These are phyloP conservation scores for Orbilia oligospora DNA, from an alignment of 2,329 filamentous ascomycete genomes.

Conservation along the genomic window DNA sequence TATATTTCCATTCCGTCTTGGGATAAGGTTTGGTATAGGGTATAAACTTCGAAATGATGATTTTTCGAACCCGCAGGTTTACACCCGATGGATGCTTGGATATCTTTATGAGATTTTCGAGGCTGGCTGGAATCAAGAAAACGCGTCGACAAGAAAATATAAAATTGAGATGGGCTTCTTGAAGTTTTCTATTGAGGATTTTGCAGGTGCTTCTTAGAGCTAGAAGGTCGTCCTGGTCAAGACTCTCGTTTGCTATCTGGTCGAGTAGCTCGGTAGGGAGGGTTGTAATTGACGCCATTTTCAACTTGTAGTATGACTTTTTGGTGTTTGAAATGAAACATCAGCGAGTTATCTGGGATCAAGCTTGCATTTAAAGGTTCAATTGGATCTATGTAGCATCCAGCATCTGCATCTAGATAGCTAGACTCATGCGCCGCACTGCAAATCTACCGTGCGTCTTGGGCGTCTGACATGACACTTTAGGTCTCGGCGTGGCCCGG, in stretches of 20 bases:
- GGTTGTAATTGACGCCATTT: not conserved
- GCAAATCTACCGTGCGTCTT: no score
- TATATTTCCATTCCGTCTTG: not conserved
- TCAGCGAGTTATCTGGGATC: no score
- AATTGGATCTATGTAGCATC: no score
- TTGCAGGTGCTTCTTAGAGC: slow-evolving; percentile 38
- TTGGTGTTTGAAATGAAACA: not conserved
- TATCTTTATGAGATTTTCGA: slow-evolving; percentile 36
- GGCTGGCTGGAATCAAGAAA: not conserved
- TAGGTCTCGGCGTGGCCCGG: no score
- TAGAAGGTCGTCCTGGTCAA: slow-evolving; percentile 36
- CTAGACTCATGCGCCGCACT: no score
- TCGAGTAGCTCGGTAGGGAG: slow-evolving; percentile 7
- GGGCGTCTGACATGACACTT: no score
- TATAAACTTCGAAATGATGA: not conserved
- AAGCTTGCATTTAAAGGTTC: no score
- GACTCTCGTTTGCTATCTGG: not conserved
- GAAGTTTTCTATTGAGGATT: not conserved
- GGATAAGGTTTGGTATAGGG: not conserved
- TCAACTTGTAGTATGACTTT: not conserved
- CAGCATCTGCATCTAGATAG: no score
- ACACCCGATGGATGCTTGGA: slow-evolving; percentile 11
- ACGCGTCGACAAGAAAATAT: slow-evolving; percentile 10
- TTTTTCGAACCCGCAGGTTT: slow-evolving; percentile 4
- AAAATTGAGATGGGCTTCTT: slow-evolving; percentile 23